Conservation (phyloP, 140 eudicot genomes). For the Stevia rebaudiana region DNA sequence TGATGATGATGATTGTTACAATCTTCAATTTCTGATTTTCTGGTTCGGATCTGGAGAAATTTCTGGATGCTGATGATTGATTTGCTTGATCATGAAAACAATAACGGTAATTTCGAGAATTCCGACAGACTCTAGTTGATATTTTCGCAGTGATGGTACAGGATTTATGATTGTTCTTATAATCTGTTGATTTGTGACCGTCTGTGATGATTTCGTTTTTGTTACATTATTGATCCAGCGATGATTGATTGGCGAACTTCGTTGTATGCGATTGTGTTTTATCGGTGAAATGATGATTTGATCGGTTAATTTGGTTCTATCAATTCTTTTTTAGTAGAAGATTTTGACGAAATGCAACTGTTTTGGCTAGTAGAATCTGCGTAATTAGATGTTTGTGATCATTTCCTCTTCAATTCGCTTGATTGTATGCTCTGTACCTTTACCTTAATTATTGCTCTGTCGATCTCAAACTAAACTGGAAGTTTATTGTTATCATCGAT, state of each 20-base stretch:
- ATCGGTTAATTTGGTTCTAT: not conserved
- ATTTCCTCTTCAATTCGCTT: not conserved
- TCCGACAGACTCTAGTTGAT: not conserved
- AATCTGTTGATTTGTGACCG: not conserved
- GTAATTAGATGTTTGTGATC: conserved; percentile 6
- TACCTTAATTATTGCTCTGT: not conserved
- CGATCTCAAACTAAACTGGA: not conserved
- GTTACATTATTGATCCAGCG: not conserved
- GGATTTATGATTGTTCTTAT: conserved; percentile 6
- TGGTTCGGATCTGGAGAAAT: conserved; percentile 19
- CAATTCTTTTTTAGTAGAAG: not conserved
- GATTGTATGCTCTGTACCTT: no score
- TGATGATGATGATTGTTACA: conserved; percentile 5
- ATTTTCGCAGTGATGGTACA: conserved; percentile 9
- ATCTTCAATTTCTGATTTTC: conserved; percentile 11
- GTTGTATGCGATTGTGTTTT: not conserved
- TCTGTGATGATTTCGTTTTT: not conserved
- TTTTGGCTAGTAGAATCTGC: conserved; percentile 8
- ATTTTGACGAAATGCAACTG: conserved; percentile 3
- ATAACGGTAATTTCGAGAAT: conserved; percentile 8
- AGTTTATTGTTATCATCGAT: not conserved
- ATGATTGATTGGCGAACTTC: conserved; percentile 5
- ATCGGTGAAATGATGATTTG: not conserved
- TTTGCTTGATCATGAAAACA: not conserved
- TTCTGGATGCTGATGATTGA: conserved; percentile 15